Evolutionary conservation across 257 asterid species (phyloP), one percentile per base, ranked within the genome.

Genomic region (Ocimum tenuiflorum): DNA sequence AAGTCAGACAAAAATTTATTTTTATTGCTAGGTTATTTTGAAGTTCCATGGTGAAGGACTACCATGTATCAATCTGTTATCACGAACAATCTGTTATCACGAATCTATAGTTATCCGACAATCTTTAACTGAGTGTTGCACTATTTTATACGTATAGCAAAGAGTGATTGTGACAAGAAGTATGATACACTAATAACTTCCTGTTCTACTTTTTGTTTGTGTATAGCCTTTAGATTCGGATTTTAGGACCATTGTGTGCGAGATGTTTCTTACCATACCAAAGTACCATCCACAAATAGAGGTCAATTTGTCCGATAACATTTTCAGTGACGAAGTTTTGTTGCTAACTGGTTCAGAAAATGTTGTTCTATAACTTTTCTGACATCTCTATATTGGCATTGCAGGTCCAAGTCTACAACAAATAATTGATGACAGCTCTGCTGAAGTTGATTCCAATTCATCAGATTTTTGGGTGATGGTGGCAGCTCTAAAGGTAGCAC

Each of bases 381-480:
- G 33, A 41, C 39, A 58, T 65, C 53, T 76, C 63, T 74, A 43
- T 59, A 67, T 78, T 39, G 36, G 68, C 71, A 63, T 73, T 35
- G 38, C 75, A 94, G 99, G 96, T 83, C 54, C 91, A 58, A 77
- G 67, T 62, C 45, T 88, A 42, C 87, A 80, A 72, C 86, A 82
- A 77, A 80, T 94, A 63, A 75, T 88, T 19, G 74, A 80, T 71
- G 96, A 94, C 77, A 81, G 76, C 53, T 77, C 77, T 75, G 74
- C 96, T 57, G 91, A 87, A 68, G 96, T 89, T 47, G 75, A 82
- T 77, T 85, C 88, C 75, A 78, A 68, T 66, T 88, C 97, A 56
- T 88, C 95, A 12, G 96, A 85, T 36, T 94, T 88, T 82, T 94
- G 99, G 99, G 90, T 94, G 69, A 73, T 86, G 84, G 92, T 90